Conservation (phyloP, 257 asterid species). For the Eucommia ulmoides region DNA sequence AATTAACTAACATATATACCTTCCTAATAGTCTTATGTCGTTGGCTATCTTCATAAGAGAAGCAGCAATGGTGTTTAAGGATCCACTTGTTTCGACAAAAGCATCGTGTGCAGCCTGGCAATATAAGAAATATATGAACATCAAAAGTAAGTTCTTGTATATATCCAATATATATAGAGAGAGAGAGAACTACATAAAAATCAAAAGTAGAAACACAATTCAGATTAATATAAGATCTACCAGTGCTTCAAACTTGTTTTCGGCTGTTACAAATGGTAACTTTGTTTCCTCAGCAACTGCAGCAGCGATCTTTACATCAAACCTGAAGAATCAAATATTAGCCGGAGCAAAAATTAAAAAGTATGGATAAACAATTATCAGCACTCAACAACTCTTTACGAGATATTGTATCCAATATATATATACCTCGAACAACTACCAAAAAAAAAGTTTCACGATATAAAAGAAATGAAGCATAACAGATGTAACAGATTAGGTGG, state of each 20-base stretch:
- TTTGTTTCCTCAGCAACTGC: constrained; percentile 95
- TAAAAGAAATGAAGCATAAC: background rate
- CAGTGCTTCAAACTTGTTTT: constrained; percentile 98
- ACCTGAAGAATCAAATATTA: constrained; percentile 32
- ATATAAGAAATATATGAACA: constrained; percentile 7
- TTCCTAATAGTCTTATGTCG: constrained; percentile 92
- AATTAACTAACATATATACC: constrained; percentile 32
- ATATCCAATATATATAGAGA: constrained; percentile 2
- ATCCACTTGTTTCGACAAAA: constrained; percentile 90
- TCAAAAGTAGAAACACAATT: constrained; percentile 8
- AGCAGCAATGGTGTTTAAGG: constrained; percentile 77
- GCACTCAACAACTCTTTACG: too few relatives aligned
- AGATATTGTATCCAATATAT: too few relatives aligned
- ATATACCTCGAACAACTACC: too few relatives aligned
- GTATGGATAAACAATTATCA: too few relatives aligned
- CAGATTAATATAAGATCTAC: constrained; percentile 29
- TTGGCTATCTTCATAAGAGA: constrained; percentile 97
- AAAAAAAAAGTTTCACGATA: background rate
- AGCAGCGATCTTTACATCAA: constrained; percentile 89
- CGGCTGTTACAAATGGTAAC: constrained; percentile 96
- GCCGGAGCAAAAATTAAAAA: background rate
- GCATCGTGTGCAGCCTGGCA: constrained; percentile 97
- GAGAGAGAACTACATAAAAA: constrained; percentile 8
- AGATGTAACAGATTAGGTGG: background rate
- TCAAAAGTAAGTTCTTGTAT: background rate